Percentiles rank a stretch among this genome's conserved stretches.
Evolutionary conservation across 2,329 filamentous ascomycete species (phyloP).

Genomic region (Waltergamsia citrina): DNA sequence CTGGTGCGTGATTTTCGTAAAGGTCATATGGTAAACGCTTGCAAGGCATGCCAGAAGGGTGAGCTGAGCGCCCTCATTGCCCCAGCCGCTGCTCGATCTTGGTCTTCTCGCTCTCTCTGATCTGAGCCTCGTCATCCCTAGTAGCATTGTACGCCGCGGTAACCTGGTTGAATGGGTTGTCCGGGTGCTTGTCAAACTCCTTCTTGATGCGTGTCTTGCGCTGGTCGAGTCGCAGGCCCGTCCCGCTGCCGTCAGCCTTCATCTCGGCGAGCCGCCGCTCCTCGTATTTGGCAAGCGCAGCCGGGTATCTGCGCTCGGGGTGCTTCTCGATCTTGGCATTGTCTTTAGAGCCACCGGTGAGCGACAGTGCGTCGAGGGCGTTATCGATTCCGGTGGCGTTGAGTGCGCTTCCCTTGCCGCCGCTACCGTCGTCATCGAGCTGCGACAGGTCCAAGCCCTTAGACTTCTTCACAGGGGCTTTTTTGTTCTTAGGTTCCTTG

Average conservation of each 20-base stretch:
- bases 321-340: slow-evolving; percentile 73
- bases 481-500: slow-evolving; percentile 55
- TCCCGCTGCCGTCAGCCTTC: slow-evolving; percentile 63
- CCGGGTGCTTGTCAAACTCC: slow-evolving; percentile 89
- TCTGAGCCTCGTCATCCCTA: slow-evolving; percentile 62
- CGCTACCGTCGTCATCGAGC: slow-evolving; percentile 50
- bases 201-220: slow-evolving; percentile 75
- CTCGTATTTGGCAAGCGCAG: slow-evolving; percentile 75
- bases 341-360: slow-evolving; percentile 46
- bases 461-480: slow-evolving; percentile 59
- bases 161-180: slow-evolving; percentile 92
- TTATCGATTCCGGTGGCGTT: slow-evolving; percentile 89
- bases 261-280: slow-evolving; percentile 76
- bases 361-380: slow-evolving; percentile 73
- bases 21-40: no score
- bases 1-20: no score
- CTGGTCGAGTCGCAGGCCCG: slow-evolving; percentile 73
- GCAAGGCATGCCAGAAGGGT: no score
- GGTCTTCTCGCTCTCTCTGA: slow-evolving; percentile 56
- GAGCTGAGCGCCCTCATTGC: no score
- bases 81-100: slow-evolving; percentile 67
- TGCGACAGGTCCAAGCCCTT: slow-evolving; percentile 66
- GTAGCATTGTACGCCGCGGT: slow-evolving; percentile 66
- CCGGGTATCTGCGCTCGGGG: slow-evolving; percentile 79
- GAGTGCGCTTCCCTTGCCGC: slow-evolving; percentile 45